phyloP scores from a whole-genome alignment of 1,284 basidiomycete species.

The Salmacisia buchloeana region DNA sequence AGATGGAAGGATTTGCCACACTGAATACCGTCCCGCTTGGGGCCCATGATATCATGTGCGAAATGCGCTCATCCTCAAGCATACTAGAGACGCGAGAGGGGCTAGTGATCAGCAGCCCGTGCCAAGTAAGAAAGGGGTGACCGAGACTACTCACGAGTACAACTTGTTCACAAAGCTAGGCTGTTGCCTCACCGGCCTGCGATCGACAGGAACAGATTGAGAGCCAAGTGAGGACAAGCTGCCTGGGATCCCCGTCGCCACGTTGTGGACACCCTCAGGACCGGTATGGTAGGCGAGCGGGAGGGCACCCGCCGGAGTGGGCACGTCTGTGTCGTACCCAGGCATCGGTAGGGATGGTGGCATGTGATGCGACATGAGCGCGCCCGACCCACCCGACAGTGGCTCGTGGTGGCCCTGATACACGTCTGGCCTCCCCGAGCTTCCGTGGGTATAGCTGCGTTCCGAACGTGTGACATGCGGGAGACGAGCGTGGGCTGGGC shows the following conservation, averaged over 20 bases:
- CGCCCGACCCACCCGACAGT: not conserved
- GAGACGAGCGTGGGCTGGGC: not conserved
- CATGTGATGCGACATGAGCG: too few relatives aligned
- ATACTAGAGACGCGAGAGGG: slow-evolving; percentile 14
- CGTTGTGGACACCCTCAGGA: too few relatives aligned
- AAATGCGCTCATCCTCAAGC: slow-evolving; percentile 40
- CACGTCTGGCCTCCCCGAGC: not conserved
- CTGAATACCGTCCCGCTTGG: slow-evolving; percentile 35
- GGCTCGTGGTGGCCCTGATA: not conserved
- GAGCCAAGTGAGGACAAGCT: slow-evolving; percentile 1
- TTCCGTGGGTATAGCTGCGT: not conserved
- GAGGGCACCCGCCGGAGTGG: too few relatives aligned
- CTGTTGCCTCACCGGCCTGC: slow-evolving; percentile 28
- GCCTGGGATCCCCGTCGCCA: not conserved
- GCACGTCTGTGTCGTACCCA: too few relatives aligned
- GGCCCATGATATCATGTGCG: slow-evolving; percentile 38
- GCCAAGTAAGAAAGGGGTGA: not conserved
- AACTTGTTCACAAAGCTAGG: slow-evolving; percentile 41
- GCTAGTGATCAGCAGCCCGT: not conserved
- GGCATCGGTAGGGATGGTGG: too few relatives aligned
- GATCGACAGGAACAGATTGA: not conserved
- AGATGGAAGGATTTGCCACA: slow-evolving; percentile 42
- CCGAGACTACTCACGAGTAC: slow-evolving; percentile 21
- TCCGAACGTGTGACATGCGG: not conserved
- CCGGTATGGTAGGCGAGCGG: too few relatives aligned